Evolutionary conservation across 139 green algal species (phyloP).

Genomic region (Auxenochlorella protothecoides): DNA sequence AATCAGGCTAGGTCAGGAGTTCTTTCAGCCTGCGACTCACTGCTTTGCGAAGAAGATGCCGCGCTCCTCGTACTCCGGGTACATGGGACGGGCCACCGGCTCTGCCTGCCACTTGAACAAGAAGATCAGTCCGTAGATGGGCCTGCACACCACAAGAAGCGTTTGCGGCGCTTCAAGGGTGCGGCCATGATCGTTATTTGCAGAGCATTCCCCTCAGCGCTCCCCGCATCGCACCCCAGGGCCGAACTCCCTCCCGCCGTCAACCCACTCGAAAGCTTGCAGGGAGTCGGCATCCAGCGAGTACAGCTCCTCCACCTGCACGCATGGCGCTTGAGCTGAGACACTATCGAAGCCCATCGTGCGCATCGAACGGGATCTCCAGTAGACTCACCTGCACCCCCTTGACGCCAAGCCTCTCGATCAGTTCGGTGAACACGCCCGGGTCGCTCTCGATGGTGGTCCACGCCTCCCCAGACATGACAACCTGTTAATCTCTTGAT

Average conservation of each 20-base stretch:
- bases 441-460: conserved; percentile 58
- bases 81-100: conserved; percentile 39
- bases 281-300: conserved; percentile 62
- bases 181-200: too few relatives aligned
- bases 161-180: too few relatives aligned
- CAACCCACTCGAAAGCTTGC: conserved; percentile 34
- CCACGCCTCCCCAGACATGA: not conserved
- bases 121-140: conserved; percentile 94
- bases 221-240: too few relatives aligned
- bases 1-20: too few relatives aligned
- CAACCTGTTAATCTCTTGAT: not conserved
- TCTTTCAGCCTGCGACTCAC: too few relatives aligned
- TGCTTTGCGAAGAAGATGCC: conserved; percentile 91
- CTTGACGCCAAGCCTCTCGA: conserved; percentile 76
- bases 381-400: conserved; percentile 62
- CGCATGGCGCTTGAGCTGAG: not conserved
- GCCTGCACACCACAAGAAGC: conserved; percentile 33
- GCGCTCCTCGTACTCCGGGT: conserved; percentile 28
- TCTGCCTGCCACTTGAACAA: conserved; percentile 95
- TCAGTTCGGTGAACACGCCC: conserved; percentile 89
- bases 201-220: too few relatives aligned
- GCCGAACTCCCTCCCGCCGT: too few relatives aligned
- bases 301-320: conserved; percentile 83
- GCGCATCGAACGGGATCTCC: not conserved
- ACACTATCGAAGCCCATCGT: not conserved